Evolutionary conservation across 352 stramenopile species (phyloP).

Genomic region (Aphanomyces astaci): DNA sequence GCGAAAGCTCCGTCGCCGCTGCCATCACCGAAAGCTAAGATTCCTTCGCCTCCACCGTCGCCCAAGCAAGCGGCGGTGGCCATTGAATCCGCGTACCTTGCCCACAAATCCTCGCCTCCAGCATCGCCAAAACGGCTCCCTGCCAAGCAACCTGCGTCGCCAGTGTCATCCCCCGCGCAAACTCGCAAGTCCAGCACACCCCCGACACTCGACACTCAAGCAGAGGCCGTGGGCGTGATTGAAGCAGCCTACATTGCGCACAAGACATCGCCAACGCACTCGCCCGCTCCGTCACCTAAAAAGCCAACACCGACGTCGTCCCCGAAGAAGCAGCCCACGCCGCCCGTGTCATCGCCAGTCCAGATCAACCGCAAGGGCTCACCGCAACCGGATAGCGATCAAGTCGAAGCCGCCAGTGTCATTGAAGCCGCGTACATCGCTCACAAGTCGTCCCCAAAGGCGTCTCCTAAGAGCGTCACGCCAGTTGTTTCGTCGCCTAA

Average conservation of each 20-base stretch:
- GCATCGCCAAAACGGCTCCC: not conserved
- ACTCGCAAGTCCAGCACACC: not conserved
- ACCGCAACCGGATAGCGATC: not conserved
- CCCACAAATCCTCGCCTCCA: not conserved
- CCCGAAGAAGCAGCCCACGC: not conserved
- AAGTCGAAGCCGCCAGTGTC: not conserved
- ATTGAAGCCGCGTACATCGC: conserved; percentile 13
- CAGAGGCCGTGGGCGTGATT: not conserved
- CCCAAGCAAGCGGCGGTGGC: not conserved
- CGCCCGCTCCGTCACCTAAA: not conserved
- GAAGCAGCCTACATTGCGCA: not conserved
- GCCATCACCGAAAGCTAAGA: not conserved
- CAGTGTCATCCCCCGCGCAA: not conserved
- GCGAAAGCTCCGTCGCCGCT: not conserved
- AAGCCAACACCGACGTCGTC: not conserved
- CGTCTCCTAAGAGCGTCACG: not conserved
- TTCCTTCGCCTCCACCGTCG: not conserved
- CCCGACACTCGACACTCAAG: not conserved
- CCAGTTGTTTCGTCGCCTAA: not conserved
- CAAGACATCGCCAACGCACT: not conserved
- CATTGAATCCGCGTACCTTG: conserved; percentile 5
- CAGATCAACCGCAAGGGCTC: not conserved
- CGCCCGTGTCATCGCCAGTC: not conserved
- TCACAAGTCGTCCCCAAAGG: not conserved
- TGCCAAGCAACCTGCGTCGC: not conserved